Conservation (phyloP, 441 rosid genomes). For the Bocquillonia castaneifolia region DNA sequence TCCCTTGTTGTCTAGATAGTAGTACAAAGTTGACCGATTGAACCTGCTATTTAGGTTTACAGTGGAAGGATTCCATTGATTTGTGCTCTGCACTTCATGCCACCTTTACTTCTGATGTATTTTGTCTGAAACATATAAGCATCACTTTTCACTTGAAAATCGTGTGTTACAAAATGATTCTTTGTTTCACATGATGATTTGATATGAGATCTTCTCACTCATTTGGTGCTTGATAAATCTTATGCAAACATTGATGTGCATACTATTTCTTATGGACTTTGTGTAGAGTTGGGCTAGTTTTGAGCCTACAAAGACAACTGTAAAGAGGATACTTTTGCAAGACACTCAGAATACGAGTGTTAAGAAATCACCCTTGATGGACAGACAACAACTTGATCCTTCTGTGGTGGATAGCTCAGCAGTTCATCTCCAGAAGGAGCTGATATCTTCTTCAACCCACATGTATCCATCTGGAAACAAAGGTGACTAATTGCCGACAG, state of each 20-base stretch:
- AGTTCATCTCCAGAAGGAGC: constrained; percentile 35
- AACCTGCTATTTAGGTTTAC: neutral
- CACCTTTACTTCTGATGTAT: neutral
- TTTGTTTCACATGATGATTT: neutral
- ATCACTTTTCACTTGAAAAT: neutral
- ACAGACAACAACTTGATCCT: constrained; percentile 34
- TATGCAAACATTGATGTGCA: neutral
- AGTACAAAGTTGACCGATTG: neutral
- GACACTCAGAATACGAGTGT: constrained; percentile 44
- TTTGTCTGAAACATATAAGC: neutral
- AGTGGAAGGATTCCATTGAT: neutral
- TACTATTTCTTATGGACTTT: constrained; percentile 22
- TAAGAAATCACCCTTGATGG: constrained; percentile 36
- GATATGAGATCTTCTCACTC: neutral
- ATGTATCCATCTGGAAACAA: constrained; percentile 33
- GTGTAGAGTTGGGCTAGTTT: constrained; percentile 80
- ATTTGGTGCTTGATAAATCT: neutral
- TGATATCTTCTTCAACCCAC: constrained; percentile 38
- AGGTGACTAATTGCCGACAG: constrained; percentile 36
- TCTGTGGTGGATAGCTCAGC: constrained; percentile 30
- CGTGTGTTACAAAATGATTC: neutral
- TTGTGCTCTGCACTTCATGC: neutral
- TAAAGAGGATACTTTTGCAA: constrained; percentile 75
- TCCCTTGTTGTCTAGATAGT: neutral
- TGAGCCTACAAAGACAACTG: constrained; percentile 90